A percentile compares a stretch with the other conserved stretches of the same genome.
Conservation (phyloP, 2,329 filamentous ascomycete species). For the Fonsecaea nubica region DNA sequence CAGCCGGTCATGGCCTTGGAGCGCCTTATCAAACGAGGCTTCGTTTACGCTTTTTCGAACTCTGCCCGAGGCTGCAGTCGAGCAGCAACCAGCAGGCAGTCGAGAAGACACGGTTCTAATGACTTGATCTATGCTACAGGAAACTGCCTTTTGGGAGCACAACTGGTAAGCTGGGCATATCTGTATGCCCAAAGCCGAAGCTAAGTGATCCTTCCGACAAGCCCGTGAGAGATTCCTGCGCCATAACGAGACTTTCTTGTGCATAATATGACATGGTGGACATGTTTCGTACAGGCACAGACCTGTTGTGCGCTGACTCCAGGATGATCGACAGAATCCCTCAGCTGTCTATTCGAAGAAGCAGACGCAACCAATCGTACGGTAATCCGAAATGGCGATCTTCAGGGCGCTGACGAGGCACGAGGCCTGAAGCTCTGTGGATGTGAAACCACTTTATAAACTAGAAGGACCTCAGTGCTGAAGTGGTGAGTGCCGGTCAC, state of each 20-base stretch:
- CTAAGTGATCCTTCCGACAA: constrained; percentile 14
- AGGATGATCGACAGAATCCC: constrained; percentile 3
- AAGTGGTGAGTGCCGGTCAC: neutral
- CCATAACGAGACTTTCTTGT: constrained; percentile 2
- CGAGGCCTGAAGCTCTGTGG: neutral
- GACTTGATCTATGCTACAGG: neutral
- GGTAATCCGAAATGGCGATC: neutral
- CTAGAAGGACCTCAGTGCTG: neutral
- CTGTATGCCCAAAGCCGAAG: neutral
- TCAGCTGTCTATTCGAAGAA: constrained; percentile 5
- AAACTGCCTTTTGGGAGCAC: neutral
- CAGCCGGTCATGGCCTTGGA: neutral
- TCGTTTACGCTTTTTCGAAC: neutral
- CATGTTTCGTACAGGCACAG: neutral
- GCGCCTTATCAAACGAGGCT: neutral
- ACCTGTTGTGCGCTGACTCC: constrained; percentile 2
- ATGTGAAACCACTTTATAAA: neutral
- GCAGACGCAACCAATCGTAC: constrained; percentile 5
- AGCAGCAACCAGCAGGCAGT: neutral
- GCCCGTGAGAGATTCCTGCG: neutral
- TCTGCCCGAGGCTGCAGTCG: neutral
- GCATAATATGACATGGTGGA: neutral
- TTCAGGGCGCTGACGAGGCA: neutral
- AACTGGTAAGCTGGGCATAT: constrained; percentile 7
- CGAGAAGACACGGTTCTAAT: neutral